Conservation (phyloP, 2,329 filamentous ascomycete species). For the Fusarium sp. region DNA sequence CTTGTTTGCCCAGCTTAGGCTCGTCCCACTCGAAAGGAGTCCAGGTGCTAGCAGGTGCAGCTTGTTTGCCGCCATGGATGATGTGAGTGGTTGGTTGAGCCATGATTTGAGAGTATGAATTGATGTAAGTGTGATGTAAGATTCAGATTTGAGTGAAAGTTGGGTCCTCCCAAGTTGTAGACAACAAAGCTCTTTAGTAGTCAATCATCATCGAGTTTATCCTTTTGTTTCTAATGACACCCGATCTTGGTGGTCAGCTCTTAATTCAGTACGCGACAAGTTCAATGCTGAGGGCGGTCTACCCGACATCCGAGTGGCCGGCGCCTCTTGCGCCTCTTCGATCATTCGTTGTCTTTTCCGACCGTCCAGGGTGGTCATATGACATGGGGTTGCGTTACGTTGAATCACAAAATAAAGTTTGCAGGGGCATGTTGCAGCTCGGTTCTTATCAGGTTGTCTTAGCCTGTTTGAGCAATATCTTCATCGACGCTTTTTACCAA, state of each 20-base stretch:
- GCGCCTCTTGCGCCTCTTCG: neutral
- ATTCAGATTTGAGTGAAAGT: neutral
- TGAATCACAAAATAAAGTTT: neutral
- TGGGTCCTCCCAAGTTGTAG: too few relatives aligned
- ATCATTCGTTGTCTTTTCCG: neutral
- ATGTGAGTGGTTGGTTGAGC: slow-evolving; percentile 13
- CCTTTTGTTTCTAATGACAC: neutral
- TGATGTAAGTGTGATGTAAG: neutral
- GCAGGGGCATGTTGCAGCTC: too few relatives aligned
- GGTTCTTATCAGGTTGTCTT: neutral
- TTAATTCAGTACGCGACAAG: neutral
- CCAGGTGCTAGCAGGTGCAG: neutral
- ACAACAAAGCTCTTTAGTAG: slow-evolving; percentile 1
- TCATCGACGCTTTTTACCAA: neutral
- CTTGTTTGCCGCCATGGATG: slow-evolving; percentile 14
- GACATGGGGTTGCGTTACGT: neutral
- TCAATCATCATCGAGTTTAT: neutral
- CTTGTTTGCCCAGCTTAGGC: slow-evolving; percentile 16
- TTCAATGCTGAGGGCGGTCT: neutral
- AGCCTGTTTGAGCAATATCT: neutral
- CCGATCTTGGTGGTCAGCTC: neutral
- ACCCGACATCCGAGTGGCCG: neutral
- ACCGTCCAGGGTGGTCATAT: neutral
- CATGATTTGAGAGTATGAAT: neutral
- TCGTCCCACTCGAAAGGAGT: slow-evolving; percentile 14